Conservation (phyloP, 2,329 filamentous ascomycete genomes). For the Penicillium brevicompactum region DNA sequence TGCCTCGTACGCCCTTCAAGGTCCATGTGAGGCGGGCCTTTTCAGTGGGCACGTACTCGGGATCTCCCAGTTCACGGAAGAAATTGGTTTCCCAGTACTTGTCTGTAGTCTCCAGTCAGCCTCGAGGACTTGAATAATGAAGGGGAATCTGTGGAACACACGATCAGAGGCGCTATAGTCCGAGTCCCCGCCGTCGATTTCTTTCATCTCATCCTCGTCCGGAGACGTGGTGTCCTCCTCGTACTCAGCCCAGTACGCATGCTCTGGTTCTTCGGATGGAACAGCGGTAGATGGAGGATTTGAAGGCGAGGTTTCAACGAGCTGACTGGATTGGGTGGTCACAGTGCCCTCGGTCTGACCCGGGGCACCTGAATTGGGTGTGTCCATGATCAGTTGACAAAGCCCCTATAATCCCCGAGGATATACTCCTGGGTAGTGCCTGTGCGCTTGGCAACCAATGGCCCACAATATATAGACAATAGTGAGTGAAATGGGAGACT, state of each 20-base stretch:
- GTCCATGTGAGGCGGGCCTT: slow-evolving; percentile 62
- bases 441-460: not conserved
- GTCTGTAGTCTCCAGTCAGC: slow-evolving; percentile 38
- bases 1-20: slow-evolving; percentile 62
- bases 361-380: slow-evolving; percentile 3
- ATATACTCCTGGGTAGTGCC: not conserved
- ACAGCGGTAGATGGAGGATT: slow-evolving; percentile 21
- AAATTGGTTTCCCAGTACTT: slow-evolving; percentile 61
- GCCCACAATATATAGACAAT: not conserved
- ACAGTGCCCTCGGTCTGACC: not conserved
- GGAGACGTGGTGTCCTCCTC: slow-evolving; percentile 59
- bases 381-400: slow-evolving; percentile 9
- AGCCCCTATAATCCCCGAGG: not conserved
- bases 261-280: slow-evolving; percentile 29
- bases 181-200: slow-evolving; percentile 54
- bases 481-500: not conserved
- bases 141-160: slow-evolving; percentile 29
- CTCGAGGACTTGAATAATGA: not conserved
- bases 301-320: slow-evolving; percentile 13
- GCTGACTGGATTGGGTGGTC: not conserved
- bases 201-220: slow-evolving; percentile 60
- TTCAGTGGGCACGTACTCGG: slow-evolving; percentile 56
- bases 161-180: slow-evolving; percentile 59
- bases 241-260: slow-evolving; percentile 56
- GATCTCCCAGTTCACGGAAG: slow-evolving; percentile 59